These are phyloP conservation scores for Linum tenue DNA, from an alignment of 345 rosid species.

Conservation along the genomic window DNA sequence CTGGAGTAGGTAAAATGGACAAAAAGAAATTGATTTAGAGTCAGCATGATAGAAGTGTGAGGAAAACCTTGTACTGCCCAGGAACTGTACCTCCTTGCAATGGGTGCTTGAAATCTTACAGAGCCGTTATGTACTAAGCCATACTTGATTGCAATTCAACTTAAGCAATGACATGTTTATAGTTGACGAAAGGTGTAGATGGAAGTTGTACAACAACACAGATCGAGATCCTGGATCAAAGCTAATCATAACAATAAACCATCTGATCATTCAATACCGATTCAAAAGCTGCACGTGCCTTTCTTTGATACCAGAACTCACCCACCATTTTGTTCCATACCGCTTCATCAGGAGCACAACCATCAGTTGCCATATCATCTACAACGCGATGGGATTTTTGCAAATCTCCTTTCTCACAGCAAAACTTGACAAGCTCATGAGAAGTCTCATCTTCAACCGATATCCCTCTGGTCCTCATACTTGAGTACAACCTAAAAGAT, in stretches of 20 bases:
- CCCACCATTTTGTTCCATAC: slow-evolving; percentile 41
- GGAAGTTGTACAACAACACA: neutral
- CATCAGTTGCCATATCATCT: slow-evolving; percentile 64
- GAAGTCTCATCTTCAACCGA: slow-evolving; percentile 39
- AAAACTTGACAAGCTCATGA: slow-evolving; percentile 37
- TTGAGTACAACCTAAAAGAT: slow-evolving; percentile 48
- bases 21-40: neutral
- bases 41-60: neutral
- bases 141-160: too few relatives aligned
- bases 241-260: neutral
- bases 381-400: slow-evolving; percentile 50
- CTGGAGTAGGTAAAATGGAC: too few relatives aligned
- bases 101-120: neutral
- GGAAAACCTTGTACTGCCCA: too few relatives aligned
- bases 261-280: slow-evolving; percentile 1
- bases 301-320: slow-evolving; percentile 32
- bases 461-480: slow-evolving; percentile 64
- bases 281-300: slow-evolving; percentile 16
- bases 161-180: too few relatives aligned
- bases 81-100: too few relatives aligned
- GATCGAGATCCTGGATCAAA: neutral
- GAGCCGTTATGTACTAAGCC: too few relatives aligned
- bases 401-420: slow-evolving; percentile 48
- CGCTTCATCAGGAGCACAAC: slow-evolving; percentile 46
- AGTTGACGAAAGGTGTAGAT: too few relatives aligned